These are phyloP conservation scores for Globisporangium uncinulatum DNA, from an alignment of 352 stramenopile species.

Conservation along the genomic window DNA sequence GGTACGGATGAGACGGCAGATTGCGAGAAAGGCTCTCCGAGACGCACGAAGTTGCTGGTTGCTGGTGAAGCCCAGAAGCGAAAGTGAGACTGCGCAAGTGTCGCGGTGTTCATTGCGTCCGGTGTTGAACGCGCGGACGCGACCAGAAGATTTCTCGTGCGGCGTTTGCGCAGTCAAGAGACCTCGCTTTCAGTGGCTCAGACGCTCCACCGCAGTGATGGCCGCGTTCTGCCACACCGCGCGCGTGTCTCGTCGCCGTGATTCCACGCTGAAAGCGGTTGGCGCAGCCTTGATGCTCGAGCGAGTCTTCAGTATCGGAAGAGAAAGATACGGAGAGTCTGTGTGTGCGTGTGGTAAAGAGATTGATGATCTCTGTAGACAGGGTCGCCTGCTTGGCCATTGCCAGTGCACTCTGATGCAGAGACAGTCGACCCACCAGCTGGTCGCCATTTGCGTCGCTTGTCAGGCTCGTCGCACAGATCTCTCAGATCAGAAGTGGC, in stretches of 20 bases:
- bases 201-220: too few species aligned
- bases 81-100: neutral
- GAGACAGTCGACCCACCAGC: neutral
- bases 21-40: too few species aligned
- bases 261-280: conserved; percentile 5
- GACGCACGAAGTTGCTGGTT: too few species aligned
- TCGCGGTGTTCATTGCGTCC: neutral
- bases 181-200: too few species aligned
- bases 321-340: neutral
- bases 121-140: conserved; percentile 1
- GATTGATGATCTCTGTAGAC: too few species aligned
- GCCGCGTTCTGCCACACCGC: too few species aligned
- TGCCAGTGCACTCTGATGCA: too few species aligned
- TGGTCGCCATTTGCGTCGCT: too few species aligned
- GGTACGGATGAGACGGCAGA: too few species aligned
- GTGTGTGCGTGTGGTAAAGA: too few species aligned
- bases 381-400: too few species aligned
- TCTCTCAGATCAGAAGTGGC: too few species aligned
- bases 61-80: neutral
- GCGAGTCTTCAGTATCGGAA: neutral
- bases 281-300: neutral
- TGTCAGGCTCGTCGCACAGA: conserved; percentile 6
- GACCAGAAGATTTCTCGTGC: conserved; percentile 7
- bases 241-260: neutral
- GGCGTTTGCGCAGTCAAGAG: conserved; percentile 8